Conservation (phyloP, 495 filamentous ascomycete genomes). For the Annulohypoxylon moriforme region DNA sequence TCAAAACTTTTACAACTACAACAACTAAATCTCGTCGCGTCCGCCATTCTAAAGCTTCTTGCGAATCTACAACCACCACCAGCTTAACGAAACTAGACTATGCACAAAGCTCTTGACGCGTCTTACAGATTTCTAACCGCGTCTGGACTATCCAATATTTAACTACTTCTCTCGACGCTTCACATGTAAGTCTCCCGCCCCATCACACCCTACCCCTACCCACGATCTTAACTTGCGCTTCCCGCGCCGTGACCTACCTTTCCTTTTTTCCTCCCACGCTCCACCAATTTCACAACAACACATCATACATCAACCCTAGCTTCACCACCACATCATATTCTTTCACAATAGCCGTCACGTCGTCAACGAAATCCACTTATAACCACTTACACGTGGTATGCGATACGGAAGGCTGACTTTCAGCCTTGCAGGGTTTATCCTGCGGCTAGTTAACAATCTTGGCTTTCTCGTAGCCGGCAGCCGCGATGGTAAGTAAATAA, state of each 20-base stretch:
- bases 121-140: constrained; percentile 35
- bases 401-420: constrained; percentile 51
- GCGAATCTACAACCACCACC: constrained; percentile 42
- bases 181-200: constrained; percentile 45
- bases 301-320: constrained; percentile 12
- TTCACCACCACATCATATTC: constrained; percentile 44
- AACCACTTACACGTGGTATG: constrained; percentile 30
- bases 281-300: constrained; percentile 51
- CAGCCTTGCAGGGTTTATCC: constrained; percentile 53
- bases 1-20: constrained; percentile 43
- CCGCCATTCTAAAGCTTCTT: constrained; percentile 24
- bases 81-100: constrained; percentile 25
- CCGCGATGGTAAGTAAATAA: constrained; percentile 40
- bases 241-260: constrained; percentile 40
- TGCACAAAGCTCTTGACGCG: constrained; percentile 34
- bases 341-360: constrained; percentile 20
- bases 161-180: constrained; percentile 45
- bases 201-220: constrained; percentile 43
- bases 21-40: constrained; percentile 38
- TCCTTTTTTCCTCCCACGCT: constrained; percentile 39
- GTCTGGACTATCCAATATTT: constrained; percentile 23
- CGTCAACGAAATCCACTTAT: constrained; percentile 21
- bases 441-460: constrained; percentile 39
- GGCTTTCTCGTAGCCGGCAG: constrained; percentile 29
- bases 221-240: constrained; percentile 41